phyloP scores from a whole-genome alignment of 2,329 filamentous ascomycete genomes.

The Venturia carpophila region DNA sequence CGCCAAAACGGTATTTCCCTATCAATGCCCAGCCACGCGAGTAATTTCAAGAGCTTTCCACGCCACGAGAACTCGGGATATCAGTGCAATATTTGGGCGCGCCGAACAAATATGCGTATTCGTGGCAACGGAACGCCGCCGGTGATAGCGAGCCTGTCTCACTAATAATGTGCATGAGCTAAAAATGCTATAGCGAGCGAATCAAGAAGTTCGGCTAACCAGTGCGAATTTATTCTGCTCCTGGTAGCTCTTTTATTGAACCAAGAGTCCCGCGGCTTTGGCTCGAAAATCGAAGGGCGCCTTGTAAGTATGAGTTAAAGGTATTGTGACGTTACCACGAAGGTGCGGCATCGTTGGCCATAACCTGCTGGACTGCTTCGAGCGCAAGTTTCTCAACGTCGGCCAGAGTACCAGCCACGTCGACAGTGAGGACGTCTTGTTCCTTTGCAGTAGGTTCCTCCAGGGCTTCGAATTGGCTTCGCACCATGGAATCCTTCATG shows the following conservation, averaged over 20 bases:
- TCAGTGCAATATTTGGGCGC: not conserved
- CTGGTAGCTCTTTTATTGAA: not conserved
- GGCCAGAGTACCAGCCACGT: slow-evolving; percentile 35
- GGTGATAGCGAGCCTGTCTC: not conserved
- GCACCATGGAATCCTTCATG: slow-evolving; percentile 94
- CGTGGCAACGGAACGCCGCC: not conserved
- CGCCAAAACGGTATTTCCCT: not conserved
- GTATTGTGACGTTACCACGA: not conserved
- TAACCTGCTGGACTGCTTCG: not conserved
- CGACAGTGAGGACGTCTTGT: slow-evolving; percentile 36
- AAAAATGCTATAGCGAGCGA: not conserved
- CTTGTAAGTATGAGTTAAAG: too few species aligned
- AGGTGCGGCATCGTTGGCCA: not conserved
- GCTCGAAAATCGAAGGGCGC: too few species aligned
- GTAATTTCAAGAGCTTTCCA: not conserved
- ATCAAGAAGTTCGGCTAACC: not conserved
- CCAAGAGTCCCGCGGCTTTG: not conserved
- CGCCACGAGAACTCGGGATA: not conserved
- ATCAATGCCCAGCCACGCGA: not conserved
- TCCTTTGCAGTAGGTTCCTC: slow-evolving; percentile 57
- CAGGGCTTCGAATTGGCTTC: slow-evolving; percentile 81
- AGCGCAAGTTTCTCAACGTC: slow-evolving; percentile 36
- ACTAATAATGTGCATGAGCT: not conserved
- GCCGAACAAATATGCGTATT: not conserved
- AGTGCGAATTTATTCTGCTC: not conserved